phyloP scores from a whole-genome alignment of 2,329 filamentous ascomycete species.

The Ceratocystis eucalypticola region DNA sequence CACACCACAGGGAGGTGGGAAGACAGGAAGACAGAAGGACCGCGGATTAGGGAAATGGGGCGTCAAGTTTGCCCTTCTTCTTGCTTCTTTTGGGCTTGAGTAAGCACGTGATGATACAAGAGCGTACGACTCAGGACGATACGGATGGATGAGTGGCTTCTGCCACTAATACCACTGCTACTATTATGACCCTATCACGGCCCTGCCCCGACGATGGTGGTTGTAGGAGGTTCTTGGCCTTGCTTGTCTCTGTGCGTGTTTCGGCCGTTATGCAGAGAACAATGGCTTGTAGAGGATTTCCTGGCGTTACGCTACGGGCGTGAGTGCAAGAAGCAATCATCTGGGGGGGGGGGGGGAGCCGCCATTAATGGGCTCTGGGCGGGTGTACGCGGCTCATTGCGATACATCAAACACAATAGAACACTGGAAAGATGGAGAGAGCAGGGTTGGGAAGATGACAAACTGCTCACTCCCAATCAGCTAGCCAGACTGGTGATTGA shows the following conservation, averaged over 20 bases:
- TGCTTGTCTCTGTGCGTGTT: neutral
- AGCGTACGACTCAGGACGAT: neutral
- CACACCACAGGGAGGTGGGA: neutral
- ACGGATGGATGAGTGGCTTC: neutral
- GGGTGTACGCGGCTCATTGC: too few species aligned
- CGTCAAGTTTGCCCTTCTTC: too few species aligned
- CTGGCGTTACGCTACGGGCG: neutral
- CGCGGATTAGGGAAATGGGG: too few species aligned
- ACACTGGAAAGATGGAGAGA: neutral
- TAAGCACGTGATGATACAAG: neutral
- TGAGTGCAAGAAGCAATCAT: neutral
- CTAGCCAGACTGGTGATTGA: neutral
- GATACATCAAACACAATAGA: neutral
- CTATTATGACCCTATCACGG: neutral
- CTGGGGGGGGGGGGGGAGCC: neutral
- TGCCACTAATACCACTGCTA: neutral
- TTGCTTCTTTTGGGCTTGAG: neutral
- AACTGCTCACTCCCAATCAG: neutral
- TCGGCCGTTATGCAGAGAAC: conserved; percentile 7
- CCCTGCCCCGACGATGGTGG: neutral
- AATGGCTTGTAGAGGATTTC: neutral
- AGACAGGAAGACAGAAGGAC: neutral
- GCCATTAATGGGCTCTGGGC: too few species aligned
- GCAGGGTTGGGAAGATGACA: too few species aligned
- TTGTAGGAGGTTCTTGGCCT: neutral